Conservation (phyloP, 805 yeast genomes). For the Teunomyces stri region DNA sequence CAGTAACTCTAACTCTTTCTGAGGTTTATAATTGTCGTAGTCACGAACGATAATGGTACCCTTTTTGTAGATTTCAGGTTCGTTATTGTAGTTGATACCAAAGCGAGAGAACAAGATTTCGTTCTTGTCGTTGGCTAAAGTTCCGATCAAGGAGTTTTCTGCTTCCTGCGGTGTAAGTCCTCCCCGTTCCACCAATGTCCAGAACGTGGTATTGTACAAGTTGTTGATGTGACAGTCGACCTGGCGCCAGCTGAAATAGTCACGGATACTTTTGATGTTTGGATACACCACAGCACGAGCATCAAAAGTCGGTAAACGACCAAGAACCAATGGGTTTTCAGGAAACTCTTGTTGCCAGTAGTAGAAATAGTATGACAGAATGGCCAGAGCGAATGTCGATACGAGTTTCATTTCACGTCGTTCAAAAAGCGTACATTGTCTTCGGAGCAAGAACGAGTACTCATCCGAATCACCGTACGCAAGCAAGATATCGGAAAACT, state of each 20-base stretch:
- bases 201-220: conserved; percentile 87
- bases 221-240: conserved; percentile 96
- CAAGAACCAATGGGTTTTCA: conserved; percentile 43
- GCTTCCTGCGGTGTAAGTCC: conserved; percentile 76
- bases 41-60: conserved; percentile 69
- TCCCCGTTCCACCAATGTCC: conserved; percentile 76
- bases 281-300: conserved; percentile 90
- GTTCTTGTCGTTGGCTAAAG: conserved; percentile 80
- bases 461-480: conserved; percentile 98
- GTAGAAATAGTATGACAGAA: conserved; percentile 70
- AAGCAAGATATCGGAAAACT: conserved; percentile 67
- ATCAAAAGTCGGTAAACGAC: conserved; percentile 81
- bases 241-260: conserved; percentile 92
- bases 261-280: conserved; percentile 54
- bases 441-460: conserved; percentile 74
- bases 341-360: conserved; percentile 66
- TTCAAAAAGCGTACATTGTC: conserved; percentile 68
- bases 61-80: conserved; percentile 82
- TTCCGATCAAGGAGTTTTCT: conserved; percentile 72
- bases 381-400: conserved; percentile 76
- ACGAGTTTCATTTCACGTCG: conserved; percentile 80
- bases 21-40: conserved; percentile 17
- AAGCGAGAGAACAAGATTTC: conserved; percentile 78
- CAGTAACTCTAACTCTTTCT: conserved; percentile 15
- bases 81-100: conserved; percentile 86